phyloP scores from a whole-genome alignment of 768 basidiomycete genomes.

The Pleurotus cornucopiae region DNA sequence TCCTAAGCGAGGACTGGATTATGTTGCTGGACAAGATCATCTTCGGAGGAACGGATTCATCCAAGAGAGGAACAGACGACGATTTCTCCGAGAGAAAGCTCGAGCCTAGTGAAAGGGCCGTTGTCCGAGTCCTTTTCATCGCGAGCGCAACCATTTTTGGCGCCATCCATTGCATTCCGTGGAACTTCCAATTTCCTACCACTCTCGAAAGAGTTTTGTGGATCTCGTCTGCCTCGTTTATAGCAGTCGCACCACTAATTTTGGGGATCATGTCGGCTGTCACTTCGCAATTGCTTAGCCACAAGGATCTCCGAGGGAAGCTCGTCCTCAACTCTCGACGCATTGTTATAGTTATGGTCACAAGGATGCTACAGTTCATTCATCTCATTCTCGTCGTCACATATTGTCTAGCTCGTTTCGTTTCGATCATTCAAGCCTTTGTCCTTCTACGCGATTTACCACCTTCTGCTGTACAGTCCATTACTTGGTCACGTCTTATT shows the following conservation, averaged over 20 bases:
- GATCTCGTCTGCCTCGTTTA: constrained; percentile 15
- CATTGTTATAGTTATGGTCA: no score
- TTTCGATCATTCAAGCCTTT: constrained; percentile 11
- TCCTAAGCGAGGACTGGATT: no score
- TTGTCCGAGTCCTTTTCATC: not conserved
- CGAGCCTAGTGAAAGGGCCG: no score
- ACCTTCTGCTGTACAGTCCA: constrained; percentile 1
- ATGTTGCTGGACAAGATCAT: no score
- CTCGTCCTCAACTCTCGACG: no score
- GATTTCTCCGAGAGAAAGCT: no score
- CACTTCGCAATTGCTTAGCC: no score
- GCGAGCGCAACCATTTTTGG: constrained; percentile 17
- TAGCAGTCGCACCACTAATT: constrained; percentile 10
- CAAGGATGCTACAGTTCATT: no score
- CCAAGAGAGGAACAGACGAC: no score
- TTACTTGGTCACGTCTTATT: constrained; percentile 16
- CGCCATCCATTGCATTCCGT: constrained; percentile 21
- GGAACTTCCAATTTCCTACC: constrained; percentile 22
- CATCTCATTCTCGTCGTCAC: not conserved
- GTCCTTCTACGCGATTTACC: constrained; percentile 8
- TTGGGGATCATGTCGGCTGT: not conserved
- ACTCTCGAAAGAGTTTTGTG: constrained; percentile 17
- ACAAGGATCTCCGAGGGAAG: no score
- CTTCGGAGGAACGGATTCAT: no score
- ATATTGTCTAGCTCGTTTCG: constrained; percentile 12